Evolutionary conservation across 768 basidiomycete genomes (phyloP).

Genomic region (Suillus occidentalis): DNA sequence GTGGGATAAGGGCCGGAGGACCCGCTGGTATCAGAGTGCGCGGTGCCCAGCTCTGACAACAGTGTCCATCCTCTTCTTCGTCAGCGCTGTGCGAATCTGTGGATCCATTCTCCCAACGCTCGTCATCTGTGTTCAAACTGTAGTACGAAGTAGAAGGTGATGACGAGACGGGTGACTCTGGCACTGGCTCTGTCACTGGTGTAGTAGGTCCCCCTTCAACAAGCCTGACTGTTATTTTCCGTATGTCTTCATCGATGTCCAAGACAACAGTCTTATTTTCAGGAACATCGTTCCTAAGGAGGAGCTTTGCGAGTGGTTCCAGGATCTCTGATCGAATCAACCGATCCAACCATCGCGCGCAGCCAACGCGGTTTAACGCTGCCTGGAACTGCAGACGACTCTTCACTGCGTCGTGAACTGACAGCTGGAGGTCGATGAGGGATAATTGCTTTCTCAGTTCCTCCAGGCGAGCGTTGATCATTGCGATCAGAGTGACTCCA

Average conservation of each 20-base stretch:
- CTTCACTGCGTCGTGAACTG: not conserved
- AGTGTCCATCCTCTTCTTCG: slow-evolving; percentile 3
- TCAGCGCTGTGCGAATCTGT: slow-evolving; percentile 7
- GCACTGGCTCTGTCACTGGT: not conserved
- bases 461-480: slow-evolving; percentile 5
- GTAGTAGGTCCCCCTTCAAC: not conserved
- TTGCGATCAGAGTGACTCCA: slow-evolving; percentile 2
- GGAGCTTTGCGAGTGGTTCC: slow-evolving; percentile 6
- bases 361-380: not conserved
- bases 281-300: slow-evolving; percentile 6
- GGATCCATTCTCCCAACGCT: not conserved
- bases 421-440: slow-evolving; percentile 3
- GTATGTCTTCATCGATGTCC: not conserved
- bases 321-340: slow-evolving; percentile 7
- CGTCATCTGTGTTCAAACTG: slow-evolving; percentile 5
- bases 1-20: slow-evolving; percentile 1
- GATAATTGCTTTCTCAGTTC: slow-evolving; percentile 8
- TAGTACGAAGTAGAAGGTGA: slow-evolving; percentile 3
- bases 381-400: not conserved
- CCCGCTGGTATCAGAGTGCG: not conserved
- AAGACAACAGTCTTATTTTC: slow-evolving; percentile 2
- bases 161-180: not conserved
- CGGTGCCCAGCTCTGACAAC: not conserved
- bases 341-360: slow-evolving; percentile 8
- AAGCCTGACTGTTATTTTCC: slow-evolving; percentile 5